Evolutionary conservation across 2,329 filamentous ascomycete genomes (phyloP).

Genomic region (Colletotrichum destructivum): DNA sequence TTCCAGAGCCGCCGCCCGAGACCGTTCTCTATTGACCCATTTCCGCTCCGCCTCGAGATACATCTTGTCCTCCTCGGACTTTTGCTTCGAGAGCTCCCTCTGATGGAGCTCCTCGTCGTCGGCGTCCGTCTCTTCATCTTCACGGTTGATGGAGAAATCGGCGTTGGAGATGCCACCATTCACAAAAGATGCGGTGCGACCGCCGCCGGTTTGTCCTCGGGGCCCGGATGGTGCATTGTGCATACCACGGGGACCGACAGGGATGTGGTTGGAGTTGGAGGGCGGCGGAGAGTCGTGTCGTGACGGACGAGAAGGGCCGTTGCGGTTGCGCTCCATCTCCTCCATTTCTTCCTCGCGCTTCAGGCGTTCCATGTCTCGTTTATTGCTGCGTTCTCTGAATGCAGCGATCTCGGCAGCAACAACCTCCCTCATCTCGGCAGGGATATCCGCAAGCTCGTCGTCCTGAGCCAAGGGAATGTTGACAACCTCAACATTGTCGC

Average conservation of each 20-base stretch:
- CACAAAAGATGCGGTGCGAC: conserved; percentile 79
- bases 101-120: conserved; percentile 89
- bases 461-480: conserved; percentile 91
- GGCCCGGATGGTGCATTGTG: conserved; percentile 81
- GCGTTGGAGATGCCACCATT: conserved; percentile 81
- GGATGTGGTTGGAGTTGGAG: conserved; percentile 78
- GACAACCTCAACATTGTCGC: conserved; percentile 84
- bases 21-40: conserved; percentile 91
- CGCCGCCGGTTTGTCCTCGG: conserved; percentile 75
- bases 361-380: conserved; percentile 89
- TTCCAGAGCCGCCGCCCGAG: conserved; percentile 86
- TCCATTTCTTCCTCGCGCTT: conserved; percentile 94
- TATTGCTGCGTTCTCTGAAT: conserved; percentile 92
- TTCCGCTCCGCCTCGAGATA: conserved; percentile 90
- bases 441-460: conserved; percentile 95
- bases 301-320: conserved; percentile 73
- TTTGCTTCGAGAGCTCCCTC: conserved; percentile 78
- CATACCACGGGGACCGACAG: conserved; percentile 80
- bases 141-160: conserved; percentile 69
- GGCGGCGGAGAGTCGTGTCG: conserved; percentile 81
- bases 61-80: conserved; percentile 82
- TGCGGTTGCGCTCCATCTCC: conserved; percentile 82
- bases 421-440: conserved; percentile 94
- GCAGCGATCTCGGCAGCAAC: conserved; percentile 95
- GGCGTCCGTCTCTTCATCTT: conserved; percentile 90